phyloP scores from a whole-genome alignment of 495 filamentous ascomycete genomes.

The Penicillium subrubescens region DNA sequence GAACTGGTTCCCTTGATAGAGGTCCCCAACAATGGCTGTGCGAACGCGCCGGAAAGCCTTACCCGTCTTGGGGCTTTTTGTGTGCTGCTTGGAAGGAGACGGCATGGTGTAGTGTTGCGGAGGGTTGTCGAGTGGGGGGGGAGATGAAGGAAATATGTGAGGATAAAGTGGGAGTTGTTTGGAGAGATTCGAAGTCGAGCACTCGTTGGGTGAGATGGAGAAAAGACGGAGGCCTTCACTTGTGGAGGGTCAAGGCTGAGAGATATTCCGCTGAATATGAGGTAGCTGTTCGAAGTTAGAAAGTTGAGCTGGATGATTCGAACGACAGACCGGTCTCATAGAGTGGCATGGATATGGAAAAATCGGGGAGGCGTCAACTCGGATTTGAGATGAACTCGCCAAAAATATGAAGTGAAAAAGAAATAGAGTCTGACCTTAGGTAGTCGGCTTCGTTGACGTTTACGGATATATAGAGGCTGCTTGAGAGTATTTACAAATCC shows the following conservation, averaged over 20 bases:
- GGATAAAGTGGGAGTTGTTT: not conserved
- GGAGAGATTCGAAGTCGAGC: not conserved
- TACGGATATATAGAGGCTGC: not conserved
- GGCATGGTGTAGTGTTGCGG: not conserved
- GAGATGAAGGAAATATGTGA: not conserved
- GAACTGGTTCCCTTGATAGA: conserved; percentile 48
- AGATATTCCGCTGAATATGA: not conserved
- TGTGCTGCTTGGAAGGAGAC: not conserved
- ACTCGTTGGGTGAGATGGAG: not conserved
- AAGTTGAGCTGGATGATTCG: not conserved
- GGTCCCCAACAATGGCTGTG: conserved; percentile 40
- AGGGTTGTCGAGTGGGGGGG: not conserved
- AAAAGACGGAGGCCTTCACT: not conserved
- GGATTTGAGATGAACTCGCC: not conserved
- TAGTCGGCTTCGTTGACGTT: not conserved
- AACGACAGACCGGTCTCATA: not conserved
- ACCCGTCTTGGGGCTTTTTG: conserved; percentile 28
- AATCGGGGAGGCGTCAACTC: not conserved
- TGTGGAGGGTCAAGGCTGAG: not conserved
- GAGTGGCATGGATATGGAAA: not conserved
- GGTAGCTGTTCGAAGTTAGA: not conserved
- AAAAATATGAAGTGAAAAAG: not conserved
- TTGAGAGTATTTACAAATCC: not conserved
- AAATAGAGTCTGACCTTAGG: not conserved
- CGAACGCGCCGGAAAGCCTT: conserved; percentile 35